Percentiles rank a stretch among this genome's conserved stretches.
phyloP scores from a whole-genome alignment of 345 rosid species.

The Lumnitzera littorea region DNA sequence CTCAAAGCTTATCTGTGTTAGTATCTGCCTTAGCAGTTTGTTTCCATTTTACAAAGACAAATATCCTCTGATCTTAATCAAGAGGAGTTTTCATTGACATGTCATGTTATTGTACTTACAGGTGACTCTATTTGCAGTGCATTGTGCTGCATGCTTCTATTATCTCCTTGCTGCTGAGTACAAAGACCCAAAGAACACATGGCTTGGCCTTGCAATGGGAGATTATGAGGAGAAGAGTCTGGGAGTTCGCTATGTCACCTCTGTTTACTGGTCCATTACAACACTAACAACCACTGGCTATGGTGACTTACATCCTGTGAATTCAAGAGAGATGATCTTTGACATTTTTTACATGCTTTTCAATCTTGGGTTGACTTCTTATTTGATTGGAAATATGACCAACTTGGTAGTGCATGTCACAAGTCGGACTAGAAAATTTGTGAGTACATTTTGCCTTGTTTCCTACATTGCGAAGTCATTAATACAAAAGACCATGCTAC shows the following conservation, averaged over 20 bases:
- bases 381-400: constrained; percentile 87
- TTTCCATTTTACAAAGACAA: background rate
- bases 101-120: constrained; percentile 14
- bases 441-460: constrained; percentile 30
- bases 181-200: constrained; percentile 40
- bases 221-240: constrained; percentile 25
- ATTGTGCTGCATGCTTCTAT: constrained; percentile 66
- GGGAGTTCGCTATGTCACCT: constrained; percentile 41
- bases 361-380: constrained; percentile 62
- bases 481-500: background rate
- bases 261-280: constrained; percentile 79
- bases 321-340: constrained; percentile 53
- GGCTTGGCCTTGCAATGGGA: constrained; percentile 44
- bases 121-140: constrained; percentile 75
- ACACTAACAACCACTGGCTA: constrained; percentile 80
- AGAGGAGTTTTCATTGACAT: no score
- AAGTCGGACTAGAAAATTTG: constrained; percentile 70
- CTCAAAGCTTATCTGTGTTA: constrained; percentile 59
- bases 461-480: background rate
- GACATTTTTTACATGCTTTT: constrained; percentile 57
- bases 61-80: background rate
- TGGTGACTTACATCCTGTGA: constrained; percentile 79
- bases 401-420: constrained; percentile 79
- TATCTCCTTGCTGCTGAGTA: constrained; percentile 49
- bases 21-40: constrained; percentile 14